These are phyloP conservation scores for Trichoderma orchidacearum DNA, from an alignment of 495 filamentous ascomycete species.

Conservation along the genomic window DNA sequence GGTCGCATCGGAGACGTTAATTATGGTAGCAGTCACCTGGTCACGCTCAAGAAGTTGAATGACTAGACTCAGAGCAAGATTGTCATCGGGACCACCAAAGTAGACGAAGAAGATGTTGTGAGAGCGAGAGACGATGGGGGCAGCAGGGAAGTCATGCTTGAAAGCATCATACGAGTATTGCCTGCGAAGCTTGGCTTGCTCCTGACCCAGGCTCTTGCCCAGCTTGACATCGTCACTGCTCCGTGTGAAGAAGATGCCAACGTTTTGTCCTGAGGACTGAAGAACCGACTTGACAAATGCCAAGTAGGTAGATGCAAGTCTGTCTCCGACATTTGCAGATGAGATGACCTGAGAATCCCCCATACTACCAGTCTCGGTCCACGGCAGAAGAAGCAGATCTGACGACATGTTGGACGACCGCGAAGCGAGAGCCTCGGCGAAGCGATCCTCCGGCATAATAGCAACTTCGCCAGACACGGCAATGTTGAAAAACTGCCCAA, in stretches of 20 bases:
- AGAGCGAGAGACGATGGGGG: conserved; percentile 44
- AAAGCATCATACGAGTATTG: conserved; percentile 42
- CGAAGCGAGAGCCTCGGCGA: conserved; percentile 58
- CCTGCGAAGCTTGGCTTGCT: conserved; percentile 24
- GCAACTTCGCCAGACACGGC: conserved; percentile 69
- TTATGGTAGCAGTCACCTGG: conserved; percentile 60
- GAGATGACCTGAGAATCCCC: conserved; percentile 43
- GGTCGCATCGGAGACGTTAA: conserved; percentile 26
- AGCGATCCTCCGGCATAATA: conserved; percentile 62
- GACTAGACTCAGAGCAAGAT: conserved; percentile 64
- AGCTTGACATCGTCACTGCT: conserved; percentile 43
- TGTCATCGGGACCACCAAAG: conserved; percentile 76
- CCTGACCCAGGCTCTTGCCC: conserved; percentile 16
- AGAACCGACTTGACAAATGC: conserved; percentile 55
- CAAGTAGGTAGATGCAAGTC: conserved; percentile 38
- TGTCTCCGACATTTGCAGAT: conserved; percentile 24
- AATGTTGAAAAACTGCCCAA: conserved; percentile 74
- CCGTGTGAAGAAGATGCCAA: conserved; percentile 73
- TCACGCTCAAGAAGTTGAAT: conserved; percentile 67
- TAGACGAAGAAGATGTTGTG: conserved; percentile 85
- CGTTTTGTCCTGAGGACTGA: conserved; percentile 44
- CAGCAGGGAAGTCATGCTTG: conserved; percentile 26
- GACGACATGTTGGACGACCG: conserved; percentile 54
- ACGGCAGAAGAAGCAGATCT: conserved; percentile 79
- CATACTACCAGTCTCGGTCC: conserved; percentile 72